Base-by-base conservation (phyloP, 2,329 filamentous ascomycete genomes). In the Ophiosphaerella herpotricha region DNA sequence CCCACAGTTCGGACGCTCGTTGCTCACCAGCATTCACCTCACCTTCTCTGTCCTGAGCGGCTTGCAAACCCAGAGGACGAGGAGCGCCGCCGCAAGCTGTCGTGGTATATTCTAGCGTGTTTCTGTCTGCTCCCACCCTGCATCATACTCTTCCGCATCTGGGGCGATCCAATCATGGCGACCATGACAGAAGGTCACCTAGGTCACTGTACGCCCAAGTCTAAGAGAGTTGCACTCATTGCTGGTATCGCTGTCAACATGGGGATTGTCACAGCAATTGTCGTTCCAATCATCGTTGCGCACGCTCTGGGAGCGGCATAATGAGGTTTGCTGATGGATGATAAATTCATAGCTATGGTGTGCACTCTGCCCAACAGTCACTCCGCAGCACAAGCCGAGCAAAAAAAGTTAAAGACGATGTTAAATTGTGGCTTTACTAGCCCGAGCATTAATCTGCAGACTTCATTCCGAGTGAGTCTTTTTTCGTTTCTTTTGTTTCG, bases 121-220 rank as follows among this genome's bases (percentile, higher is more conserved):
- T 74, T 71, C 48, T 68, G 65, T 40, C 18, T 74, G 1, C 54
- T 75, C 12, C 73, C 73, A 4, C 68, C 72, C 6, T 56, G 67
- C 11, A 66, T 74, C 24, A 57, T 74, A 24, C 60, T 75, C 21
- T 73, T 66, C 48, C 70, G 72, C n/a, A 62, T 61, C 23, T 54
- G 58, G 18, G 64, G 69, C 32, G 73, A 75, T 49, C 43, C 48
- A 2, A 46, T 71, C 38, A 70, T 75, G 9, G 50, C 53, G 9
- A 64, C 54, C 2, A 36, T 65, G 12, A 71, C 72, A 0, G 54
- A 67, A 5, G 72, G 72, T 11, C 56, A 60, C 4, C 54, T 74
- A 18, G 57, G 61, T 6, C 55, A 65, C n/a, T 71, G 66, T 47
- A 58, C 65, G 0, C 39, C 50, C 14, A 45, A 52, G 33, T 62